phyloP scores from a whole-genome alignment of 2,329 filamentous ascomycete species.

The Fusarium vanettenii region DNA sequence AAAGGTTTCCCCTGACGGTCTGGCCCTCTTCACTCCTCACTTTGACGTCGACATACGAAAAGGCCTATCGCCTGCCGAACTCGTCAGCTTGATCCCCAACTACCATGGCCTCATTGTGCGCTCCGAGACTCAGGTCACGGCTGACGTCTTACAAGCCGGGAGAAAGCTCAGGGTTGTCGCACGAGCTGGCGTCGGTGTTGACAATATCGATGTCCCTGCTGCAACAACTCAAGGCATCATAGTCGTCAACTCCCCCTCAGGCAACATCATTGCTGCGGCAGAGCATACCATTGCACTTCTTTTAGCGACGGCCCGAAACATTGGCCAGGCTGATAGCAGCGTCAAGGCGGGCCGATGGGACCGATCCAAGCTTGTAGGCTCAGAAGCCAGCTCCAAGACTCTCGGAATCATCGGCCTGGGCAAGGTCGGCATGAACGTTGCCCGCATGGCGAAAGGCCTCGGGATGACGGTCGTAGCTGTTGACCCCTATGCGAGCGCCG shows the following conservation, averaged over 20 bases:
- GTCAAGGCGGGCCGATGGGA: slow-evolving; percentile 82
- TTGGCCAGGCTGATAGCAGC: slow-evolving; percentile 76
- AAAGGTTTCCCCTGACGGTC: slow-evolving; percentile 82
- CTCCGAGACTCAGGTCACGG: slow-evolving; percentile 84
- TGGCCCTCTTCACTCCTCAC: slow-evolving; percentile 73
- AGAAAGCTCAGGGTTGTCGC: slow-evolving; percentile 81
- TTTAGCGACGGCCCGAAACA: slow-evolving; percentile 78
- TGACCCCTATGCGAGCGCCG: slow-evolving; percentile 81
- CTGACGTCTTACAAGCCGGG: slow-evolving; percentile 72
- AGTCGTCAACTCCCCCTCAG: slow-evolving; percentile 82
- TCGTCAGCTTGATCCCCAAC: slow-evolving; percentile 73
- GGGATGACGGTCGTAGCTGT: slow-evolving; percentile 81
- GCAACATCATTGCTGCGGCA: slow-evolving; percentile 84
- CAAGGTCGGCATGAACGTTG: slow-evolving; percentile 86
- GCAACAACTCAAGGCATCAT: slow-evolving; percentile 81
- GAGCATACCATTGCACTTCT: slow-evolving; percentile 82
- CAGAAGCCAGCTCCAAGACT: slow-evolving; percentile 82
- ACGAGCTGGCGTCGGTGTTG: slow-evolving; percentile 83
- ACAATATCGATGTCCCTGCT: slow-evolving; percentile 81
- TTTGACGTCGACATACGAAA: slow-evolving; percentile 78
- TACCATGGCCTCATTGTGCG: slow-evolving; percentile 84
- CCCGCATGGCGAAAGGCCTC: slow-evolving; percentile 80
- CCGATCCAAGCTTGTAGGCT: slow-evolving; percentile 77
- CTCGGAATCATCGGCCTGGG: slow-evolving; percentile 82
- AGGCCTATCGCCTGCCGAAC: slow-evolving; percentile 70